phyloP scores from a whole-genome alignment of 2,329 filamentous ascomycete genomes.

The Fusarium sublunatum region DNA sequence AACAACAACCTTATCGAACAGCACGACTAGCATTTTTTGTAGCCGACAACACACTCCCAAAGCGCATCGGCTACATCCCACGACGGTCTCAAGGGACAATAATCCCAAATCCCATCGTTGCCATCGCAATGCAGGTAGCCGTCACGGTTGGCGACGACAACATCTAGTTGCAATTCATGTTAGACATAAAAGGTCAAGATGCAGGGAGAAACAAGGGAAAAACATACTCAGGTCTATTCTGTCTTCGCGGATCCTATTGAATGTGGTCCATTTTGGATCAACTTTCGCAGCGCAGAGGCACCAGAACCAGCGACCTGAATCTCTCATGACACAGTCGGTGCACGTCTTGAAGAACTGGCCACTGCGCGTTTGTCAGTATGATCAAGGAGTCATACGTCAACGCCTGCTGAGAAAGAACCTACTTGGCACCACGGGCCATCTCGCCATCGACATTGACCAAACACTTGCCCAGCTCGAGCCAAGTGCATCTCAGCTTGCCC shows the following conservation, averaged over 20 bases:
- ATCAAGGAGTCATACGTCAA: background rate
- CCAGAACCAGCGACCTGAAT: background rate
- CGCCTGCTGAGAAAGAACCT: background rate
- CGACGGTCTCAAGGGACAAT: constrained; percentile 21
- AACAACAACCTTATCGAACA: background rate
- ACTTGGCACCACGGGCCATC: constrained; percentile 11
- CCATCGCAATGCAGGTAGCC: constrained; percentile 30
- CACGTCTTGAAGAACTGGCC: constrained; percentile 28
- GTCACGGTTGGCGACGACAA: constrained; percentile 22
- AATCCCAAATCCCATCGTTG: constrained; percentile 12
- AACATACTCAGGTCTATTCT: constrained; percentile 22
- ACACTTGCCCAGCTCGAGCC: constrained; percentile 32
- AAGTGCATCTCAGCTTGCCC: constrained; percentile 27
- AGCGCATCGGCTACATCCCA: background rate
- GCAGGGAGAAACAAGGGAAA: background rate
- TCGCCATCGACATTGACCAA: constrained; percentile 28
- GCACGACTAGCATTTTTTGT: background rate
- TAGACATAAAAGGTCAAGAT: rapidly evolving
- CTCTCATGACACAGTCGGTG: constrained; percentile 23
- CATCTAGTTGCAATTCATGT: constrained; percentile 11
- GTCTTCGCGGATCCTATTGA: background rate
- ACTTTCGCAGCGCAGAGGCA: constrained; percentile 14
- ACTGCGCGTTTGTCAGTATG: background rate
- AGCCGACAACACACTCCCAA: background rate
- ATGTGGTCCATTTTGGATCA: too few relatives aligned